Percentiles rank a stretch among this genome's conserved stretches.
Evolutionary conservation across 768 basidiomycete species (phyloP).

Genomic region (Russula earlei): DNA sequence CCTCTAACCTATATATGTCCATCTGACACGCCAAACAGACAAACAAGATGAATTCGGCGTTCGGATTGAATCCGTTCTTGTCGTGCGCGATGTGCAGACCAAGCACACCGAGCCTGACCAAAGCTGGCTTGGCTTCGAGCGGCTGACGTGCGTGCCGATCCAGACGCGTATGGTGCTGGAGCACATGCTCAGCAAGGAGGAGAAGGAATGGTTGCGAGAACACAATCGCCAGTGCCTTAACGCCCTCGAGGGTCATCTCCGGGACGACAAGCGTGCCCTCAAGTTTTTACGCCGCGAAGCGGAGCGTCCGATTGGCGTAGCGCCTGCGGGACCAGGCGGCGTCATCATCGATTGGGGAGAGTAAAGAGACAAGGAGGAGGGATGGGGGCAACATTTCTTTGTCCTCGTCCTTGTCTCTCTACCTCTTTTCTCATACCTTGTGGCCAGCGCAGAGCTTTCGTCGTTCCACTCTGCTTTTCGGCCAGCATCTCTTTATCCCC

Average conservation of each 20-base stretch:
- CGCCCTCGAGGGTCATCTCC: conserved; percentile 52
- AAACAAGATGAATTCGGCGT: conserved; percentile 78
- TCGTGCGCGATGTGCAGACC: conserved; percentile 67
- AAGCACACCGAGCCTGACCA: conserved; percentile 61
- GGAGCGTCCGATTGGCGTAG: conserved; percentile 66
- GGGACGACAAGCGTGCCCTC: conserved; percentile 70
- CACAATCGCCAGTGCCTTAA: conserved; percentile 72
- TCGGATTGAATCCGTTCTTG: conserved; percentile 81
- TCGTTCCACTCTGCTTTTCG: background rate
- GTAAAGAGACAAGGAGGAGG: conserved; percentile 1
- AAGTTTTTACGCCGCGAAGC: conserved; percentile 75
- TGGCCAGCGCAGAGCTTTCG: background rate
- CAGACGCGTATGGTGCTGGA: conserved; percentile 85
- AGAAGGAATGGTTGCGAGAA: conserved; percentile 80
- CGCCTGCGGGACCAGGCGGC: conserved; percentile 53
- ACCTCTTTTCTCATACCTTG: background rate
- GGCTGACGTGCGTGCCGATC: conserved; percentile 90
- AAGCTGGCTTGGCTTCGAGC: conserved; percentile 84
- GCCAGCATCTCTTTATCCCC: background rate
- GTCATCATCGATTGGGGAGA: conserved; percentile 77
- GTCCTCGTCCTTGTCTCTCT: background rate
- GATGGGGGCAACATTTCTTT: background rate
- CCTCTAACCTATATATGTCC: background rate
- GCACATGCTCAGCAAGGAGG: conserved; percentile 72
- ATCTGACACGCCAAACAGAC: conserved; percentile 31